Evolutionary conservation across 2,329 filamentous ascomycete species (phyloP).

Genomic region (Exserohilum rostratum): DNA sequence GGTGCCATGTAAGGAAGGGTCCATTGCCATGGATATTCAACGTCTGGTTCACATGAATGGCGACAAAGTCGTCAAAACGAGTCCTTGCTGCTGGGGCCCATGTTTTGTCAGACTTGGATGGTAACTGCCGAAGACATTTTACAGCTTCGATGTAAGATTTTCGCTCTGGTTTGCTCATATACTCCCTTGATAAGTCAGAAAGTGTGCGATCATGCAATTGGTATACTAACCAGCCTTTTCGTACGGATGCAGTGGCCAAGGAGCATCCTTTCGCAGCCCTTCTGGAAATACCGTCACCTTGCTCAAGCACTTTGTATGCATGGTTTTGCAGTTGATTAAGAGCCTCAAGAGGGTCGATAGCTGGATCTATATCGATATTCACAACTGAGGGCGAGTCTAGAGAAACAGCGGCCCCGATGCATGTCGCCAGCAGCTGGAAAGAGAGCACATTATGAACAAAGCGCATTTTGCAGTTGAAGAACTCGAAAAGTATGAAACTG

Average conservation of each 20-base stretch:
- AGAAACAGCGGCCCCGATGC: background rate
- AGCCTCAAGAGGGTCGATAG: constrained; percentile 1
- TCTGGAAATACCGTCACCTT: background rate
- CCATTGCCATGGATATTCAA: constrained; percentile 3
- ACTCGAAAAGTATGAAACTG: background rate
- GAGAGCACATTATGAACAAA: background rate
- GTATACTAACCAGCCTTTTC: background rate
- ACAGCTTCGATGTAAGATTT: constrained; percentile 5
- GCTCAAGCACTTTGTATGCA: constrained; percentile 1
- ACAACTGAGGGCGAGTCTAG: background rate
- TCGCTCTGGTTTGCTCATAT: background rate
- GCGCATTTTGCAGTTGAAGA: background rate
- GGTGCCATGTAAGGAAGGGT: constrained; percentile 7
- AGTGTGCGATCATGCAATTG: background rate
- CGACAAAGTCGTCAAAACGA: constrained; percentile 10
- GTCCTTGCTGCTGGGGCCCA: constrained; percentile 10
- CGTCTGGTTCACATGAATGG: constrained; percentile 9
- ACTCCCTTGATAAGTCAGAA: constrained; percentile 3
- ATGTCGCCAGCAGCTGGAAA: constrained; percentile 3
- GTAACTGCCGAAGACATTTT: constrained; percentile 6
- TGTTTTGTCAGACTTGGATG: constrained; percentile 1
- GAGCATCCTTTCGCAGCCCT: background rate
- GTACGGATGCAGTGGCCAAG: background rate
- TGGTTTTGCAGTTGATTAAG: constrained; percentile 7
- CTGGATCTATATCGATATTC: constrained; percentile 3